Conservation (phyloP, 768 basidiomycete species). For the Hemileccinum rubropunctum region DNA sequence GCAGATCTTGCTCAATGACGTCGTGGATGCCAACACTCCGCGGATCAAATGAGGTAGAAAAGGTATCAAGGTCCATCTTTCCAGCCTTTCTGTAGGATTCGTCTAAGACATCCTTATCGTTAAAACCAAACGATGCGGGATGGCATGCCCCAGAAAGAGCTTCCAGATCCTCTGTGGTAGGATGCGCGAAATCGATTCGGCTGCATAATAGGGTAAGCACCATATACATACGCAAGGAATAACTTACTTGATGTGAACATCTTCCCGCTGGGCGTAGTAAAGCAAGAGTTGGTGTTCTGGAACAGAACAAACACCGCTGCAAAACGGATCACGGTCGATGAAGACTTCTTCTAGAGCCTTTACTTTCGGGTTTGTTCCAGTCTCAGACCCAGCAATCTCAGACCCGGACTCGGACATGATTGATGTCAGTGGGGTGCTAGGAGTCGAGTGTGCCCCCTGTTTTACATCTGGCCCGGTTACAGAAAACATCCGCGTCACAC, state of each 20-base stretch:
- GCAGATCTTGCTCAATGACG: slow-evolving; percentile 15
- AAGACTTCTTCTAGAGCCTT: neutral
- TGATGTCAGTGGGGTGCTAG: too few relatives aligned
- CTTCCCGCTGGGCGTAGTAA: neutral
- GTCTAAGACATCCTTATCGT: slow-evolving; percentile 39
- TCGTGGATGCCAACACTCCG: slow-evolving; percentile 18
- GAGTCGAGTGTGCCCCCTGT: too few relatives aligned
- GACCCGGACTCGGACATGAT: too few relatives aligned
- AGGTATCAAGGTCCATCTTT: slow-evolving; percentile 38
- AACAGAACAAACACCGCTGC: neutral
- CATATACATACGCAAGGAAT: too few relatives aligned
- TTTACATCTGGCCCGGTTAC: too few relatives aligned
- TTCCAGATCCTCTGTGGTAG: neutral
- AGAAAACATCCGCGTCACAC: too few relatives aligned
- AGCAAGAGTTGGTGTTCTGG: neutral
- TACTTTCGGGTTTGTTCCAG: neutral
- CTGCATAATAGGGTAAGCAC: neutral
- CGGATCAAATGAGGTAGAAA: slow-evolving; percentile 34
- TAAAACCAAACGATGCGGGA: slow-evolving; percentile 39
- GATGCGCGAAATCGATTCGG: neutral
- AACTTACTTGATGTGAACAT: neutral
- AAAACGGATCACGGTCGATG: neutral
- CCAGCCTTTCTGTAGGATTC: slow-evolving; percentile 45
- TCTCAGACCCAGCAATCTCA: too few relatives aligned
- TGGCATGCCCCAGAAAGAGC: slow-evolving; percentile 34